Evolutionary conservation across 768 basidiomycete genomes (phyloP).

Genomic region (Leccinum disarticulatum): DNA sequence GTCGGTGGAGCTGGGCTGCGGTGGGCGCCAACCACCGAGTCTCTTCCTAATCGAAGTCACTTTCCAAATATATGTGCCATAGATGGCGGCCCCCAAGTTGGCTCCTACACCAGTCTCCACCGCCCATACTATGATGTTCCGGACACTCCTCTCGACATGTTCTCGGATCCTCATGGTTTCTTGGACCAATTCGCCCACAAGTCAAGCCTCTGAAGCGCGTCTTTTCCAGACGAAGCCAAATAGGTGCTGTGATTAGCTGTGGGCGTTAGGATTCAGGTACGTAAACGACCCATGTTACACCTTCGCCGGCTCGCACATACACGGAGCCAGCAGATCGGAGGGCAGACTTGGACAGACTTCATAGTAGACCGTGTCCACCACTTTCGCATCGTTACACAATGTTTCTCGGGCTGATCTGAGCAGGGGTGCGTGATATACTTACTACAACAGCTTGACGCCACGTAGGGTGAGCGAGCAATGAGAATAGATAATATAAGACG

Average conservation of each 20-base stretch:
- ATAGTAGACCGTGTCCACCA: neutral
- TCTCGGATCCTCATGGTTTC: neutral
- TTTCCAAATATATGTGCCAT: neutral
- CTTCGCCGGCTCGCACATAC: neutral
- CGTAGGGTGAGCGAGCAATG: neutral
- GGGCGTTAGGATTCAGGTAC: neutral
- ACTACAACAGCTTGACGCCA: neutral
- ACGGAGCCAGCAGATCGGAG: neutral
- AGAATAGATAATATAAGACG: neutral
- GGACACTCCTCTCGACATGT: neutral
- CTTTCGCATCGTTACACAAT: neutral
- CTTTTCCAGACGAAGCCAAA: neutral
- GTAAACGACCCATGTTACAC: neutral
- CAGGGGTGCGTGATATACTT: neutral
- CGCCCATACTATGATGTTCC: neutral
- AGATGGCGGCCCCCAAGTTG: neutral
- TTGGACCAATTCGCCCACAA: neutral
- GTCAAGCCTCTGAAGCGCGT: neutral
- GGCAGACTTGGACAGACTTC: neutral
- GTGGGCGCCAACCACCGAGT: too few species aligned
- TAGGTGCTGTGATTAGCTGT: neutral
- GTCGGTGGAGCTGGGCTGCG: neutral
- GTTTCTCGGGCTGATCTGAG: neutral
- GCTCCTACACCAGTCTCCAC: neutral
- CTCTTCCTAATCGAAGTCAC: too few species aligned